These are phyloP conservation scores for Graphilbum sp. DNA, from an alignment of 2,329 filamentous ascomycete genomes.

Conservation along the genomic window DNA sequence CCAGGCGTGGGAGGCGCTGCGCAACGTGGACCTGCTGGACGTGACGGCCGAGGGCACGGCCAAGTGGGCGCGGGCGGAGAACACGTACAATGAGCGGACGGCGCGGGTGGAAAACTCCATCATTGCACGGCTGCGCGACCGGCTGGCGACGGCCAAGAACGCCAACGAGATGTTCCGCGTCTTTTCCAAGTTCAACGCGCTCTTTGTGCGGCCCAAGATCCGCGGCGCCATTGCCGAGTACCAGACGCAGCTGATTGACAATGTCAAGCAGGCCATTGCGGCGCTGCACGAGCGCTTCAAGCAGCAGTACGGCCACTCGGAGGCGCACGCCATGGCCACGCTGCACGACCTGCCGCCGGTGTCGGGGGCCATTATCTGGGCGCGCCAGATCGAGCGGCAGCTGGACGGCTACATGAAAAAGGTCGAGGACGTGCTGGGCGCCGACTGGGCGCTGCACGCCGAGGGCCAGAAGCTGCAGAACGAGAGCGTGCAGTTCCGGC, in stretches of 20 bases:
- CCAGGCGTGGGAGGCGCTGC: constrained; percentile 84
- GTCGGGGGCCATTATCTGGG: constrained; percentile 94
- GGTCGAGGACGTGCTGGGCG: constrained; percentile 92
- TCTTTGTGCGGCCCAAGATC: constrained; percentile 98
- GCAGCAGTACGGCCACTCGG: constrained; percentile 95
- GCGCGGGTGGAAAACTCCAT: constrained; percentile 97
- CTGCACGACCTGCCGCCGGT: constrained; percentile 90
- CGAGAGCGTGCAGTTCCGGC: constrained; percentile 85
- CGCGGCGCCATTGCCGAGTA: constrained; percentile 95
- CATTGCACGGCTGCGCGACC: constrained; percentile 82
- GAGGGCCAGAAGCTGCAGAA: constrained; percentile 88
- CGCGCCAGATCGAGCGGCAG: constrained; percentile 89
- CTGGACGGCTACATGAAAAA: constrained; percentile 96
- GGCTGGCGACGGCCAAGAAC: constrained; percentile 86
- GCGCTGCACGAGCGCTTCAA: constrained; percentile 94
- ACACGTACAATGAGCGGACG: constrained; percentile 92
- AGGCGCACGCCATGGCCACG: constrained; percentile 96
- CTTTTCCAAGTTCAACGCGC: constrained; percentile 98
- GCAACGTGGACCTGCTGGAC: constrained; percentile 89
- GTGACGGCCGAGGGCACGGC: constrained; percentile 80
- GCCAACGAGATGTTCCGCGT: constrained; percentile 99
- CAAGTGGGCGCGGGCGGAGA: constrained; percentile 84
- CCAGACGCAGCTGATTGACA: constrained; percentile 93
- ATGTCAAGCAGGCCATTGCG: constrained; percentile 91
- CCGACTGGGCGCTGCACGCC: constrained; percentile 85